Base-by-base conservation (phyloP, 1,139 yeast species). In the Taiozyma onychis region DNA sequence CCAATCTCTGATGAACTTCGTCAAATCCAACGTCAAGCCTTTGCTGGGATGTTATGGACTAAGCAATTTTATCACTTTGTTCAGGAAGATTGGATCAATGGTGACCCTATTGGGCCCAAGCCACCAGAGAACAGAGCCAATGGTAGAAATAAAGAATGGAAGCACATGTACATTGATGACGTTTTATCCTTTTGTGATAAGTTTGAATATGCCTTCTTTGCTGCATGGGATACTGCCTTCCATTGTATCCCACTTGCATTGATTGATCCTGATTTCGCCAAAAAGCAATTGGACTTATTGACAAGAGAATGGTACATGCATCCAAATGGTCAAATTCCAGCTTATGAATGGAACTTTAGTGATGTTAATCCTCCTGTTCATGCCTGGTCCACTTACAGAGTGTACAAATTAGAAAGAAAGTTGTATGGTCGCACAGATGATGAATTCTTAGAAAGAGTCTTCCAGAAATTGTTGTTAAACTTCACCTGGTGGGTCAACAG, bases 401-500 rank as follows among this genome's bases (percentile, higher is more conserved):
- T 89, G 45, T 91, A 83, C 71, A 91, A 91, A 69, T 80, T 90
- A 59, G 97, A 91, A 70, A 77, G 96, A 59, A 89, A 88, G 64
- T 77, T 89, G 81, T 87, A 87, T 66, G 93, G 95, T 14, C 72
- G 76, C 30, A 90, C 85, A 60, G 98, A 91, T 68, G 70, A 87
- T 53, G 88, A 85, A 52, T 91, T 91, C 66, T 77, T 91, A 68
- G 98, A 91, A 68, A 76, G 93, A 34, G 95, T 89, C 22, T 91
- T 91, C 77, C 98, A 91, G 68, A 91, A 91, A 67, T 77, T 91
- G 60, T 71, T 91, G 66, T 74, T 91, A 55, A 91, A 91, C 69
- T 91, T 91, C 69, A 89, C 97, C 27, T 91, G 98, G 98, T 91
- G 98, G 98, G 97, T 91, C 52, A 91, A 91, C 70, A 78, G 97